Percentiles rank a stretch among this genome's conserved stretches.
Evolutionary conservation across 129 eudicot species (phyloP).

Genomic region (Pseudognaphalium luteoalbum): DNA sequence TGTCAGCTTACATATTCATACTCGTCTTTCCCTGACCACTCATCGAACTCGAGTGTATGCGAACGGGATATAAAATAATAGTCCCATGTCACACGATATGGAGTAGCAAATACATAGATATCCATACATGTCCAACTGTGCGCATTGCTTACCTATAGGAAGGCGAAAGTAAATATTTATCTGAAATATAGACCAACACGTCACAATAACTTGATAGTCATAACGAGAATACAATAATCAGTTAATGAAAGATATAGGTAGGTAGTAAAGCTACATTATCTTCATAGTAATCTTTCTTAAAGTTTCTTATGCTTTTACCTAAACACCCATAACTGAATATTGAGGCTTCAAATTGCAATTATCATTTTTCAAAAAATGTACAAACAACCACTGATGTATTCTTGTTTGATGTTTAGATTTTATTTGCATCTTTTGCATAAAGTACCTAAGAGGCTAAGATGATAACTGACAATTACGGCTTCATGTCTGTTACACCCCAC

Average conservation of each 20-base stretch:
- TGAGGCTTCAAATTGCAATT: not conserved
- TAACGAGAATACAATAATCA: not conserved
- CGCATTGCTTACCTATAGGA: slow-evolving; percentile 69
- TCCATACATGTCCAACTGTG: slow-evolving; percentile 99
- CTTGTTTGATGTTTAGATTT: not conserved
- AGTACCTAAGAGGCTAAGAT: too few species aligned
- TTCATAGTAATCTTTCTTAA: too few species aligned
- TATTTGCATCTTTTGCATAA: not conserved
- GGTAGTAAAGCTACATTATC: not conserved
- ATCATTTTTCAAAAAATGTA: not conserved
- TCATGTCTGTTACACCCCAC: not conserved
- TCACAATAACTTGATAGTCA: not conserved
- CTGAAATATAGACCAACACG: slow-evolving; percentile 8
- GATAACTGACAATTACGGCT: not conserved
- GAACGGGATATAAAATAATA: slow-evolving; percentile 76
- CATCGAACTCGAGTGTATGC: slow-evolving; percentile 82
- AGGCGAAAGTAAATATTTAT: not conserved
- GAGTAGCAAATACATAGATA: slow-evolving; percentile 91
- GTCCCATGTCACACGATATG: slow-evolving; percentile 98
- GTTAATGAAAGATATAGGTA: not conserved
- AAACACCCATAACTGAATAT: not conserved
- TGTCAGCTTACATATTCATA: slow-evolving; percentile 77
- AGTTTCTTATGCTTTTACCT: not conserved
- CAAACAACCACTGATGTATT: not conserved
- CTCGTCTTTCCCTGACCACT: slow-evolving; percentile 87